A percentile compares a stretch with the other conserved stretches of the same genome.
These are phyloP conservation scores for Carallia brachiata DNA, from an alignment of 345 rosid genomes.

Conservation along the genomic window DNA sequence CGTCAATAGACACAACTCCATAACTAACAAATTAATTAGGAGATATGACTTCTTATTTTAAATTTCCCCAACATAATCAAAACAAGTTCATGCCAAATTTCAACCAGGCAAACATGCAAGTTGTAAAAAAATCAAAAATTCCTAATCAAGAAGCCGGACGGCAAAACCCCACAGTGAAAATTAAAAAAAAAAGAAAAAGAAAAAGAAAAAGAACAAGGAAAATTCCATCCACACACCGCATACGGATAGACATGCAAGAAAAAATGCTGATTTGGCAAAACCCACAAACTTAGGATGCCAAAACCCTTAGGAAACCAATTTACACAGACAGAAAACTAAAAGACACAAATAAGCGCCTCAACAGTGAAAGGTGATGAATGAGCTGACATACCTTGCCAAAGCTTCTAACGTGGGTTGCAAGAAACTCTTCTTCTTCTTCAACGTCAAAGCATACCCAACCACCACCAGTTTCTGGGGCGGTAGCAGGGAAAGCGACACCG, in stretches of 20 bases:
- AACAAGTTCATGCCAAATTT: background rate
- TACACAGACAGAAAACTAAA: background rate
- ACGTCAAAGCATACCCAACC: conserved; percentile 88
- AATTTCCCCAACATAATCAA: background rate
- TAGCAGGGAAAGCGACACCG: conserved; percentile 15
- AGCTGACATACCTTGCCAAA: conserved; percentile 52
- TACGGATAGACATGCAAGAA: background rate
- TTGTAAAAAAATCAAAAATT: conserved; percentile 7
- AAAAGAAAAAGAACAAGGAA: background rate
- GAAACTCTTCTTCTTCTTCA: conserved; percentile 89
- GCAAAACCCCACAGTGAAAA: background rate
- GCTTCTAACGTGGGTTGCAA: conserved; percentile 80
- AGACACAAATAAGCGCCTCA: background rate
- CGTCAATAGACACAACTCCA: too few relatives aligned
- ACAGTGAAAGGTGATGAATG: background rate
- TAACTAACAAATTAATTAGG: too few relatives aligned
- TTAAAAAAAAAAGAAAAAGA: background rate
- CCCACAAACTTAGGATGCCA: background rate
- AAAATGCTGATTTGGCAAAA: background rate
- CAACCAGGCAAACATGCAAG: background rate
- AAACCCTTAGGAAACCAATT: background rate
- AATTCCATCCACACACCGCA: background rate
- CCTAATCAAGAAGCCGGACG: background rate
- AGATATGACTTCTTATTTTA: too few relatives aligned
- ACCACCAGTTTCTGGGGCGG: conserved; percentile 43